Conservation (phyloP, 805 yeast species). For the Barnettozyma californica region DNA sequence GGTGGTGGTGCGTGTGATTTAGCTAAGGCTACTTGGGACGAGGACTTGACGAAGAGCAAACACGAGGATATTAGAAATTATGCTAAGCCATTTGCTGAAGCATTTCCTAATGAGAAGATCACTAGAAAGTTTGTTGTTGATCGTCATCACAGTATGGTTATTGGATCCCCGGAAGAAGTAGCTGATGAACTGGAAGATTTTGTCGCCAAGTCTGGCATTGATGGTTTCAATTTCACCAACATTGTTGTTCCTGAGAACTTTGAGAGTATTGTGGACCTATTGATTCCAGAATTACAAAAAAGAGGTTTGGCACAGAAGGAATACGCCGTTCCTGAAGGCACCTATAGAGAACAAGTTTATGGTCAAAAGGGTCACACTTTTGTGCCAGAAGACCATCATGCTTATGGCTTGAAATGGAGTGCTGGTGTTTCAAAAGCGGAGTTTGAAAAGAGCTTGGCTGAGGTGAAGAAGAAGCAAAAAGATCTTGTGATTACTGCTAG, state of each 20-base stretch:
- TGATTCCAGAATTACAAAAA: constrained; percentile 31
- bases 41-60: constrained; percentile 6
- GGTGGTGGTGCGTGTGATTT: constrained; percentile 37
- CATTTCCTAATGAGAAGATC: constrained; percentile 2
- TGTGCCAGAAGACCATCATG: constrained; percentile 10
- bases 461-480: constrained; percentile 3
- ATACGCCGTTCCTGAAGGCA: constrained; percentile 10
- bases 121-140: constrained; percentile 5
- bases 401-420: constrained; percentile 11
- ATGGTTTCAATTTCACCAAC: constrained; percentile 37
- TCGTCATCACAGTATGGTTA: background rate
- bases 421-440: constrained; percentile 10
- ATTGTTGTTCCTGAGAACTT: constrained; percentile 33
- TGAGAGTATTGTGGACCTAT: constrained; percentile 32
- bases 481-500: constrained; percentile 7
- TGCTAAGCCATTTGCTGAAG: constrained; percentile 15
- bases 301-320: constrained; percentile 31
- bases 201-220: constrained; percentile 35
- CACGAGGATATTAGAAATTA: constrained; percentile 13
- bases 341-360: constrained; percentile 12
- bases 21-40: constrained; percentile 26
- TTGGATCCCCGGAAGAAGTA: constrained; percentile 22
- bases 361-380: constrained; percentile 9
- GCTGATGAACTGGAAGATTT: constrained; percentile 35
- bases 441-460: constrained; percentile 5